Evolutionary conservation across 163 green algal species (phyloP).

Genomic region (Trebouxiophyceae sp.): DNA sequence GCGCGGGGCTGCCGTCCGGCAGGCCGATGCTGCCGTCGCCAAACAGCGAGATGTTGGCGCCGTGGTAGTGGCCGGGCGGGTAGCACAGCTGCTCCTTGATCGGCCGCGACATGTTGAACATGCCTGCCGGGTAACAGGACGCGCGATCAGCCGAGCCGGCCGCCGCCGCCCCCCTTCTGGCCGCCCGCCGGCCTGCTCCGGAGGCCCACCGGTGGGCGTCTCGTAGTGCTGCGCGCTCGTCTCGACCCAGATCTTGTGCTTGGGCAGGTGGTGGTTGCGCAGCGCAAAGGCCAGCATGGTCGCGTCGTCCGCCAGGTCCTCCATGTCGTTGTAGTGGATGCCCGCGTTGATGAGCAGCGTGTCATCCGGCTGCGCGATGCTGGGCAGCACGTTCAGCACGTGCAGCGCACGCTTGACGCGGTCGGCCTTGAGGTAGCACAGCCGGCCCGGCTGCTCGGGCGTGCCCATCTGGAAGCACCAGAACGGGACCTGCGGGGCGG

Average conservation of each 20-base stretch:
- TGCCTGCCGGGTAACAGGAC: no score
- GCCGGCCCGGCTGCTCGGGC: not conserved
- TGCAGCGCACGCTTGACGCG: not conserved
- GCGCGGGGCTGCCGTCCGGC: no score
- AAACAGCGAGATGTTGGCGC: not conserved
- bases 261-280: not conserved
- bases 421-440: not conserved
- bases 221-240: not conserved
- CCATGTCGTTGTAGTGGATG: not conserved
- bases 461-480: not conserved
- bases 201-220: not conserved
- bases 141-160: no score
- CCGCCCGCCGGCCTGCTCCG: not conserved
- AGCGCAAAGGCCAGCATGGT: not conserved
- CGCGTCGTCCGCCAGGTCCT: not conserved
- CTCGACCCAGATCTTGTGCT: constrained; percentile 1
- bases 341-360: not conserved
- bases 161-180: not conserved
- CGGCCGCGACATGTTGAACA: not conserved
- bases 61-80: not conserved
- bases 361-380: not conserved
- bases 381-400: not conserved
- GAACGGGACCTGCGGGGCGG: not conserved
- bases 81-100: not conserved
- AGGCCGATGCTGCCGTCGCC: no score